Percentiles rank a stretch among this genome's conserved stretches.
These are phyloP conservation scores for Microcyclosporella mali DNA, from an alignment of 2,329 filamentous ascomycete species.

Conservation along the genomic window DNA sequence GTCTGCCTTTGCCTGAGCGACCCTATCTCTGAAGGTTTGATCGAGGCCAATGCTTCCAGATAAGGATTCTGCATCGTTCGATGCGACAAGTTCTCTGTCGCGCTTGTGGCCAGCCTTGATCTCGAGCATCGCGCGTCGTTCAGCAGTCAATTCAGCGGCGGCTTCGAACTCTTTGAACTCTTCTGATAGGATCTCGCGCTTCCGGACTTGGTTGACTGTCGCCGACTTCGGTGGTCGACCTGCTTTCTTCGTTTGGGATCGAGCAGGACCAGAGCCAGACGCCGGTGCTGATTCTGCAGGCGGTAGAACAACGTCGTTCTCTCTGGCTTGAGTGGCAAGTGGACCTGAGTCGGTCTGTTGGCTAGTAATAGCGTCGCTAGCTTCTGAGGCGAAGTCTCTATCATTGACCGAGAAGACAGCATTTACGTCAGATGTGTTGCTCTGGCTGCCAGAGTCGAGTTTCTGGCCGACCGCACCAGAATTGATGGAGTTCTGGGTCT, in stretches of 20 bases:
- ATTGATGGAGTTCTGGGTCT: no score
- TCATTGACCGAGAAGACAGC: not conserved
- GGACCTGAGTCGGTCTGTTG: no score
- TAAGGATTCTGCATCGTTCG: not conserved
- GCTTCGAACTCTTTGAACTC: conserved; percentile 19
- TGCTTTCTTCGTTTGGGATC: no score
- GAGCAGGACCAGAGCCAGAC: no score
- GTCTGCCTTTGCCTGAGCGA: conserved; percentile 24
- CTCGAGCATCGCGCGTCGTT: conserved; percentile 11
- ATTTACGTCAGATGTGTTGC: no score
- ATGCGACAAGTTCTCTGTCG: conserved; percentile 1
- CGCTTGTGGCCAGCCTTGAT: conserved; percentile 8
- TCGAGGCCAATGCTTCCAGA: not conserved
- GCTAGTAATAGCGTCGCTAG: no score
- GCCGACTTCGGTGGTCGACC: no score
- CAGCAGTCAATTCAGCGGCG: conserved; percentile 10
- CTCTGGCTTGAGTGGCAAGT: no score
- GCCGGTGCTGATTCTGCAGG: no score
- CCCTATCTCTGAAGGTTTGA: conserved; percentile 15
- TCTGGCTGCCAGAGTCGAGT: not conserved
- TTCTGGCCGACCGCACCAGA: no score
- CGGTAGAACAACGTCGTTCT: no score
- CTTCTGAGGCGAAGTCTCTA: not conserved
- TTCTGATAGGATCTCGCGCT: conserved; percentile 11
- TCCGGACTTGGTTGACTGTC: no score